Conservation (phyloP, 306 rosid species). For the Pyrus betulifolia region DNA sequence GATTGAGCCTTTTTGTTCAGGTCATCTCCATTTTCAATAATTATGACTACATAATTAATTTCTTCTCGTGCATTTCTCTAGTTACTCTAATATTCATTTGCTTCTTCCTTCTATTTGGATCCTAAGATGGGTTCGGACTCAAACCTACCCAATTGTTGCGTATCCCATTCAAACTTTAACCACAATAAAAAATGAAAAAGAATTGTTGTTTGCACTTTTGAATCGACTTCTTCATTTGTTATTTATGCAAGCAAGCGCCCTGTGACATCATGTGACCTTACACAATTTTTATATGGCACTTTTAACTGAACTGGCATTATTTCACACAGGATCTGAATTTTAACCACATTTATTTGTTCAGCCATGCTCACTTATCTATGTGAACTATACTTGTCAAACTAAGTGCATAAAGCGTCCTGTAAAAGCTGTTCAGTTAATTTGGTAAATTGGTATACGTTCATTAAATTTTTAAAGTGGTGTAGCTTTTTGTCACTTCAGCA, state of each 20-base stretch:
- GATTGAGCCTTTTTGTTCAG: conserved; percentile 98
- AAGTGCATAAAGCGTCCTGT: not conserved
- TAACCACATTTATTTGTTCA: not conserved
- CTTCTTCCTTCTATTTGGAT: not conserved
- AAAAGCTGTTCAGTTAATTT: not conserved
- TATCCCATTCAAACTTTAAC: not conserved
- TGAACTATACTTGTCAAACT: not conserved
- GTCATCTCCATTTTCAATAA: conserved; percentile 21
- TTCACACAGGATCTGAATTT: not conserved
- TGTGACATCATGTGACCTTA: not conserved
- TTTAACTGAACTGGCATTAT: not conserved
- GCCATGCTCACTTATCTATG: not conserved
- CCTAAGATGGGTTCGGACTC: not conserved
- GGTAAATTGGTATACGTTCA: not conserved
- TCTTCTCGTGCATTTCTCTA: not conserved
- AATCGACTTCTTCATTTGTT: not conserved
- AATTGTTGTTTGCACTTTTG: not conserved
- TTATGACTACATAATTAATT: not conserved
- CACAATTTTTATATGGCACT: not conserved
- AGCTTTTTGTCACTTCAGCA: not conserved
- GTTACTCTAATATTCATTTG: not conserved
- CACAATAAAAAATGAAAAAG: not conserved
- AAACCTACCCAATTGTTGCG: not conserved
- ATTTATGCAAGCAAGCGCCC: not conserved
- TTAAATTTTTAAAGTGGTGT: not conserved